Percentiles rank a stretch among this genome's conserved stretches.
Conservation (phyloP, 2,329 filamentous ascomycete species). For the Colletotrichum filicis region DNA sequence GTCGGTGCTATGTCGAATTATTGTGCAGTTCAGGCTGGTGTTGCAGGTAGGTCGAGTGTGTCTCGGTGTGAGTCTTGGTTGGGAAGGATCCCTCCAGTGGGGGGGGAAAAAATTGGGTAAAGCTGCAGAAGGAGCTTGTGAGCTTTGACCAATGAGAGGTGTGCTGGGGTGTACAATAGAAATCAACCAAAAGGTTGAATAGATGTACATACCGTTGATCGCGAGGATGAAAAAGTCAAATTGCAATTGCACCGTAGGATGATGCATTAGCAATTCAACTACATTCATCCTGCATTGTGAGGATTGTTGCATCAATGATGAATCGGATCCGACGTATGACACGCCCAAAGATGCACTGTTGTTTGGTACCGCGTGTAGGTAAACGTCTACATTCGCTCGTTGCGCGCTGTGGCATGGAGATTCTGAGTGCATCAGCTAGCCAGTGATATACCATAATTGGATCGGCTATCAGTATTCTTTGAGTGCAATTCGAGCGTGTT, state of each 20-base stretch:
- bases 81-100: neutral
- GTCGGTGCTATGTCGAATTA: neutral
- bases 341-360: no score
- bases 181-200: neutral
- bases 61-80: constrained; percentile 5
- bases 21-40: neutral
- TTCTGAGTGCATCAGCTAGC: no score
- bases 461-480: no score
- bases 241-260: neutral
- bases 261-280: neutral
- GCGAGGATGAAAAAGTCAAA: neutral
- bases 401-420: no score
- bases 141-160: constrained; percentile 10
- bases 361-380: no score
- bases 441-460: no score
- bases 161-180: neutral
- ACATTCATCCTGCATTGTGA: neutral
- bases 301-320: neutral
- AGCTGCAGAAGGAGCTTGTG: neutral
- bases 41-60: neutral
- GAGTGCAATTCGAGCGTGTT: no score
- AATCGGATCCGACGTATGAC: neutral
- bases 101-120: constrained; percentile 3
- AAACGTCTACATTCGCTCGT: no score
- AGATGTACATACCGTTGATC: neutral